phyloP scores from a whole-genome alignment of 495 filamentous ascomycete genomes.

The Melanomma pulvis-pyrius region DNA sequence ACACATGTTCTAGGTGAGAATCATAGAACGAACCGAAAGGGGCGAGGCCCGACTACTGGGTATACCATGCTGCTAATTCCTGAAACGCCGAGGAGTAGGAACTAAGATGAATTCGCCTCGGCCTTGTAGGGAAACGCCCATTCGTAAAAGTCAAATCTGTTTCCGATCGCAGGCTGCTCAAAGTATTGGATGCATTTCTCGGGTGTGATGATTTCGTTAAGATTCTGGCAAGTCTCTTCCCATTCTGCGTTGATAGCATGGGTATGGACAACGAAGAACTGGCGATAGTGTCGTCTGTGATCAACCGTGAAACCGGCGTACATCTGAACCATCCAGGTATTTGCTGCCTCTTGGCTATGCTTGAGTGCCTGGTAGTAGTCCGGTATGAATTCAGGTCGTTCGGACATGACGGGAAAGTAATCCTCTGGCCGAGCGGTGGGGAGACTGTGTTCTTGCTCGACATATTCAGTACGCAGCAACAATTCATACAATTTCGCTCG shows the following conservation, averaged over 20 bases:
- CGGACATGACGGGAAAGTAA: slow-evolving; percentile 28
- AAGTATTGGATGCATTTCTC: slow-evolving; percentile 25
- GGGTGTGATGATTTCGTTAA: slow-evolving; percentile 29
- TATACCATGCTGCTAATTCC: too few relatives aligned
- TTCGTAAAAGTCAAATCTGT: slow-evolving; percentile 22
- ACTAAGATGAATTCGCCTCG: background rate
- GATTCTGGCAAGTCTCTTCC: background rate
- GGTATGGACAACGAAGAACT: slow-evolving; percentile 29
- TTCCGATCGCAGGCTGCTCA: slow-evolving; percentile 10
- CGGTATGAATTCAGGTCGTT: background rate
- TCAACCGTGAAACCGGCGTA: slow-evolving; percentile 11
- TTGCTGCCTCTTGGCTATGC: slow-evolving; percentile 6
- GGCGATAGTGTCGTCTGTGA: slow-evolving; percentile 14
- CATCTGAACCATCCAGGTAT: slow-evolving; percentile 12
- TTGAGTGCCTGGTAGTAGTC: slow-evolving; percentile 15
- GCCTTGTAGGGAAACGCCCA: slow-evolving; percentile 15
- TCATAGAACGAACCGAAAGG: too few relatives aligned
- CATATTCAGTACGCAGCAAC: slow-evolving; percentile 1
- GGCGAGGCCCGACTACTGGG: too few relatives aligned
- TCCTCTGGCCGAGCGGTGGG: background rate
- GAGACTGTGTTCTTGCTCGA: slow-evolving; percentile 10
- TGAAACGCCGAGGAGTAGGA: too few relatives aligned
- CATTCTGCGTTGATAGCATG: slow-evolving; percentile 5
- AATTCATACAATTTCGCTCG: slow-evolving; percentile 13
- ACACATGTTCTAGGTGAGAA: too few relatives aligned